These are phyloP conservation scores for Coemansia interrupta DNA, from an alignment of 192 early-diverging fungal genomes.

Conservation along the genomic window DNA sequence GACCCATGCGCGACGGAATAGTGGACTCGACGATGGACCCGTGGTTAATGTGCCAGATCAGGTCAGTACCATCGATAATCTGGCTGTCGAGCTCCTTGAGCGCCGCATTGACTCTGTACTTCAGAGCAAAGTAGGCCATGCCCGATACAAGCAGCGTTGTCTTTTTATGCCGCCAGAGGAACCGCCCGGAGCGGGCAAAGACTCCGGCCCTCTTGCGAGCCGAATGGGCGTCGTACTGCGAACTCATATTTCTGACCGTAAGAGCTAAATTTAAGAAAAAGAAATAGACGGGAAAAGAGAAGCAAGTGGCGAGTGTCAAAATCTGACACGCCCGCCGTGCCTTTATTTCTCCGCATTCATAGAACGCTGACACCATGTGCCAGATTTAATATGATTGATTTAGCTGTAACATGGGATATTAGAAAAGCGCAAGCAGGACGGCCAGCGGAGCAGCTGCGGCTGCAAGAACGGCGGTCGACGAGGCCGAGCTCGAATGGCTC, in stretches of 20 bases:
- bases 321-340: too few species aligned
- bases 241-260: conserved; percentile 5
- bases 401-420: too few species aligned
- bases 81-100: background rate
- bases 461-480: background rate
- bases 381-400: too few species aligned
- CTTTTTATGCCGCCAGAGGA: conserved; percentile 23
- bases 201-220: background rate
- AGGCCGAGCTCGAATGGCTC: conserved; percentile 1
- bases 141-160: conserved; percentile 11
- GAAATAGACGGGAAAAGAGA: background rate
- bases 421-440: conserved; percentile 9
- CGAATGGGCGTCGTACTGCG: background rate
- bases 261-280: background rate
- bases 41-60: conserved; percentile 24
- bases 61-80: conserved; percentile 12
- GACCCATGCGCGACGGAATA: background rate
- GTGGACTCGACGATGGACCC: conserved; percentile 24
- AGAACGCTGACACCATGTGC: background rate
- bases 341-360: background rate
- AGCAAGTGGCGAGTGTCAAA: too few species aligned
- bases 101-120: background rate
- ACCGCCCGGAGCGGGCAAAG: conserved; percentile 3
- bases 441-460: conserved; percentile 11
- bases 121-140: conserved; percentile 6